Conservation (phyloP, 768 basidiomycete genomes). For the Lactarius pseudohatsudake region DNA sequence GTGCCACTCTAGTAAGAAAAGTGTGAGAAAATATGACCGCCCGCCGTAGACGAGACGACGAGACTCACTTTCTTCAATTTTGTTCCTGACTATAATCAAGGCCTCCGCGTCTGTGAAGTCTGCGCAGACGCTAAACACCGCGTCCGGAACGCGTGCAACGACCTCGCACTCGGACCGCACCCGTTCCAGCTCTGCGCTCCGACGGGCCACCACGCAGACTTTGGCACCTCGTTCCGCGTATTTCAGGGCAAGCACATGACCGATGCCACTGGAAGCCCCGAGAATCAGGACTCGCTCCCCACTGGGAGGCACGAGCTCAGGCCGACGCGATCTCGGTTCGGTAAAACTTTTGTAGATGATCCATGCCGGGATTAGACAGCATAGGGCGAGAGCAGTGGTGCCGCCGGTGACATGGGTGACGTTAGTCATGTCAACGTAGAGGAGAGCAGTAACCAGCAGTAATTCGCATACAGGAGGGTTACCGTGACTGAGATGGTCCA, state of each 20-base stretch:
- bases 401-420: not conserved
- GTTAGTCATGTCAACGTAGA: not conserved
- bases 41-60: not conserved
- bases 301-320: conserved; percentile 39
- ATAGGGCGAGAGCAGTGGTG: conserved; percentile 18
- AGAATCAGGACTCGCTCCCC: conserved; percentile 77
- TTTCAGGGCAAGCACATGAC: conserved; percentile 61
- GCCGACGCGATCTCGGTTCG: conserved; percentile 33
- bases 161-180: conserved; percentile 61
- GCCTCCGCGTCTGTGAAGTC: conserved; percentile 69
- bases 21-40: not conserved
- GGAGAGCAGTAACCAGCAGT: not conserved
- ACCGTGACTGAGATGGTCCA: not conserved
- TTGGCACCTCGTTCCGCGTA: conserved; percentile 76
- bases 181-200: conserved; percentile 51
- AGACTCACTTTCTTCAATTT: conserved; percentile 55
- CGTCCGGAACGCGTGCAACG: conserved; percentile 20
- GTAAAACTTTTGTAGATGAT: not conserved
- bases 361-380: conserved; percentile 6
- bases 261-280: conserved; percentile 85
- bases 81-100: conserved; percentile 58
- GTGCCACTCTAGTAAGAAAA: conserved; percentile 57
- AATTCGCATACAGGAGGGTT: not conserved
- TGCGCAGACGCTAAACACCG: conserved; percentile 51
- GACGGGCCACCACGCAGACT: conserved; percentile 72